Conservation (phyloP, 2,329 filamentous ascomycete genomes). For the Penicillium sp. region DNA sequence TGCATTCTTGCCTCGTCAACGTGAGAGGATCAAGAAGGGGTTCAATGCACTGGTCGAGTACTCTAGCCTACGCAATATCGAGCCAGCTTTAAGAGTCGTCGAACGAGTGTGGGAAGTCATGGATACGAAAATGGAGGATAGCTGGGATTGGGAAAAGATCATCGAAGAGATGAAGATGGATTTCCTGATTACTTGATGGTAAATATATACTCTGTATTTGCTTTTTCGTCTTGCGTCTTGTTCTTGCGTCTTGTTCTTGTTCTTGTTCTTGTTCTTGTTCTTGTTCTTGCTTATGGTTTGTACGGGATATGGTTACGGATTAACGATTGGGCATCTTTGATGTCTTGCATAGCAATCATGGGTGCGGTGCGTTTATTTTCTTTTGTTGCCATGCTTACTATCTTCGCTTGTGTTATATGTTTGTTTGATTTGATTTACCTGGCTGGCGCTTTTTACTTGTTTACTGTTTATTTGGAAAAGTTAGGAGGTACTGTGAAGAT, state of each 20-base stretch:
- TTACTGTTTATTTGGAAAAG: background rate
- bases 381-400: constrained; percentile 6
- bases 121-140: constrained; percentile 53
- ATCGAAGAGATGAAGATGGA: constrained; percentile 58
- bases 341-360: constrained; percentile 11
- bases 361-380: constrained; percentile 1
- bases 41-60: constrained; percentile 55
- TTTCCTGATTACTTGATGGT: constrained; percentile 54
- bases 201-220: constrained; percentile 8
- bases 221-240: constrained; percentile 13
- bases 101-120: constrained; percentile 57
- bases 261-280: constrained; percentile 39
- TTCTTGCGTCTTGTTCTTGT: constrained; percentile 9
- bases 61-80: constrained; percentile 57
- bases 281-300: constrained; percentile 42
- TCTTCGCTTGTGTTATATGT: constrained; percentile 1
- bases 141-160: constrained; percentile 62
- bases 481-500: background rate
- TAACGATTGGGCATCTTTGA: constrained; percentile 3
- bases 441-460: background rate
- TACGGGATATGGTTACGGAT: constrained; percentile 30
- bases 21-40: constrained; percentile 51
- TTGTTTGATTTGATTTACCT: background rate
- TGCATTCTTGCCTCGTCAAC: constrained; percentile 53
- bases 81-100: constrained; percentile 53